These are phyloP conservation scores for Penicillium sp. DNA, from an alignment of 2,329 filamentous ascomycete species.

Conservation along the genomic window DNA sequence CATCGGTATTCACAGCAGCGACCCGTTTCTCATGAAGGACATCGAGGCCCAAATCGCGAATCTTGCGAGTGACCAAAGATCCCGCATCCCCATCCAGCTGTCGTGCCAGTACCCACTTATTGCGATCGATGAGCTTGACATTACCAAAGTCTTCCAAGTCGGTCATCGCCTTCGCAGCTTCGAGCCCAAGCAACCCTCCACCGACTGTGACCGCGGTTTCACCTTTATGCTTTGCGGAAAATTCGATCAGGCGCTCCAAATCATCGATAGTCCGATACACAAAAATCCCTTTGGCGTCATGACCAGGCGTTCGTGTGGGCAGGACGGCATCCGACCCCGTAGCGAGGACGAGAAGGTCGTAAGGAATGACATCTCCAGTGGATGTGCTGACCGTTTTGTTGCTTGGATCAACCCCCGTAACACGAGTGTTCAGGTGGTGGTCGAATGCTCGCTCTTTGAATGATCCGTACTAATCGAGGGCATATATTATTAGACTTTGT, in stretches of 20 bases:
- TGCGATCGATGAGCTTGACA: constrained; percentile 80
- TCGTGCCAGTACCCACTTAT: constrained; percentile 78
- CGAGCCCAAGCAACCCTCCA: constrained; percentile 81
- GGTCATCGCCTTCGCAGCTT: constrained; percentile 91
- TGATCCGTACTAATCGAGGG: constrained; percentile 61
- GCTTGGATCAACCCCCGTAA: constrained; percentile 67
- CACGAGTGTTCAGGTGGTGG: constrained; percentile 75
- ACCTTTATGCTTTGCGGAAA: constrained; percentile 68
- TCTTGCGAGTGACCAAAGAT: constrained; percentile 79
- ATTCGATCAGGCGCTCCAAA: constrained; percentile 75
- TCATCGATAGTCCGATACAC: constrained; percentile 88
- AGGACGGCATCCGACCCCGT: constrained; percentile 85
- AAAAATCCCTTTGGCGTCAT: constrained; percentile 82
- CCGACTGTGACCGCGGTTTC: constrained; percentile 78
- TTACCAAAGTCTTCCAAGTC: constrained; percentile 75
- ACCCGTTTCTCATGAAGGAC: constrained; percentile 79
- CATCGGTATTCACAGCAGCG: constrained; percentile 70
- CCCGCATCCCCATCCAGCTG: constrained; percentile 84
- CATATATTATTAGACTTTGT: neutral
- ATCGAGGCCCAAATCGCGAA: constrained; percentile 76
- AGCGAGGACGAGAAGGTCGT: constrained; percentile 81
- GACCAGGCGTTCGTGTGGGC: constrained; percentile 71
- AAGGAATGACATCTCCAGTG: constrained; percentile 70
- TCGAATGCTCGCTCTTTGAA: constrained; percentile 70
- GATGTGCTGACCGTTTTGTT: constrained; percentile 72